Conservation (phyloP, 768 basidiomycete genomes). For the Amanita rimosa region DNA sequence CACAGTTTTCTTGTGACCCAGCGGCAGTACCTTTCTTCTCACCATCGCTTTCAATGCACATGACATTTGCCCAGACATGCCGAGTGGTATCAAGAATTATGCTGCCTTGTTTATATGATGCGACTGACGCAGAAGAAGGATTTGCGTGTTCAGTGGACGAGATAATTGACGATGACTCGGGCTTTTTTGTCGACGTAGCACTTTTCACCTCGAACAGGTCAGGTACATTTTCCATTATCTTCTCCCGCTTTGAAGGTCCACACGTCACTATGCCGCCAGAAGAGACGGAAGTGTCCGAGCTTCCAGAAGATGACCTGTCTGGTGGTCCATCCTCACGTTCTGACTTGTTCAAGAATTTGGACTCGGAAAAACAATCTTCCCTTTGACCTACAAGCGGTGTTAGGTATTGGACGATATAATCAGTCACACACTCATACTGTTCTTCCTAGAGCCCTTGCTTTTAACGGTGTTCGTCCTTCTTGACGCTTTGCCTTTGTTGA, state of each 20-base stretch:
- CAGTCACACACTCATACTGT: conserved; percentile 10
- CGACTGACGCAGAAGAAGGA: neutral
- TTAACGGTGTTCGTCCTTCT: conserved; percentile 20
- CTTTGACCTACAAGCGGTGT: neutral
- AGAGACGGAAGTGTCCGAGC: neutral
- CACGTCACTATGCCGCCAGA: neutral
- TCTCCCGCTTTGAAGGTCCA: neutral
- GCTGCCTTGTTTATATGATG: neutral
- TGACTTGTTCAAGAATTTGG: conserved; percentile 27
- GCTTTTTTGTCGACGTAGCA: neutral
- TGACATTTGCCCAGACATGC: conserved; percentile 4
- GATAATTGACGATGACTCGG: conserved; percentile 11
- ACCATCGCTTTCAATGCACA: neutral
- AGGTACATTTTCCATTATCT: no score
- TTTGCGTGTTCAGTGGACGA: conserved; percentile 21
- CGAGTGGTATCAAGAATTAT: conserved; percentile 4
- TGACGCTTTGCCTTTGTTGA: conserved; percentile 58
- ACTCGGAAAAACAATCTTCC: conserved; percentile 31
- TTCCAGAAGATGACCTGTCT: neutral
- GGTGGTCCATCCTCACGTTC: neutral
- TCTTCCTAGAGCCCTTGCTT: conserved; percentile 12
- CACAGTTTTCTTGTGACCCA: neutral
- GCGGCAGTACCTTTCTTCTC: neutral
- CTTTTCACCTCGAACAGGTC: neutral
- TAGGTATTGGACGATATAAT: neutral